Percentiles rank a stretch among this genome's conserved stretches.
Evolutionary conservation across 768 basidiomycete genomes (phyloP).

Genomic region (Kwoniella dejecticola): DNA sequence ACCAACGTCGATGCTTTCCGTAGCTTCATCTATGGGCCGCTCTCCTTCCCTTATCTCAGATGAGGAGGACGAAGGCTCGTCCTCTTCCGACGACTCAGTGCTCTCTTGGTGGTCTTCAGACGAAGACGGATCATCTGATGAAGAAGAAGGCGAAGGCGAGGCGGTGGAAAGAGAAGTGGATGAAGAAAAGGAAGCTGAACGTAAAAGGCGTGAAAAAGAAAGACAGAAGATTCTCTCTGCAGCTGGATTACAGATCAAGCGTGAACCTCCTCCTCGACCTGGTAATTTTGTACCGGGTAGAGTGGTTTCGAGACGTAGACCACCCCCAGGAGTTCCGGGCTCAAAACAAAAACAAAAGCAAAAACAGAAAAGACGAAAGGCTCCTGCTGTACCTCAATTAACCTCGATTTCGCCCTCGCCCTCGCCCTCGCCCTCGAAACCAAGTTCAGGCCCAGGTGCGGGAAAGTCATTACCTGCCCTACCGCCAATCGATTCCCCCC

Average conservation of each 20-base stretch:
- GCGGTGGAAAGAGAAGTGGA: conserved; percentile 54
- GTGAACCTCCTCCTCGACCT: conserved; percentile 57
- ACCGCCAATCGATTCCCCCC: conserved; percentile 1
- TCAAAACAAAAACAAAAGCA: no score
- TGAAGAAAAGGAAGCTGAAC: conserved; percentile 60
- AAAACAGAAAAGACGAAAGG: conserved; percentile 55
- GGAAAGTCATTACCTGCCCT: conserved; percentile 7
- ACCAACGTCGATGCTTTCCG: conserved; percentile 15
- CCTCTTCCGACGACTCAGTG: conserved; percentile 58
- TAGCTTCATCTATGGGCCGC: conserved; percentile 8
- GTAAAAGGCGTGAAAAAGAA: conserved; percentile 69
- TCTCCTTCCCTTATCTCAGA: conserved; percentile 36
- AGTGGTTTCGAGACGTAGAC: conserved; percentile 41
- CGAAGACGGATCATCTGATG: conserved; percentile 58
- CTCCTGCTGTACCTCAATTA: conserved; percentile 21
- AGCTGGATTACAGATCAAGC: conserved; percentile 77
- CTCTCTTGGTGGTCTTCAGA: conserved; percentile 57
- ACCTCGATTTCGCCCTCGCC: neutral
- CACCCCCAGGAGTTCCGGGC: conserved; percentile 23
- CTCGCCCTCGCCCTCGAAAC: no score
- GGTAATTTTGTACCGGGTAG: conserved; percentile 47
- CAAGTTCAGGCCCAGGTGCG: no score
- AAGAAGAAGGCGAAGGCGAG: conserved; percentile 54
- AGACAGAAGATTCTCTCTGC: conserved; percentile 81
- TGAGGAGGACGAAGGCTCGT: conserved; percentile 47